A percentile compares a stretch with the other conserved stretches of the same genome.
Evolutionary conservation across 768 basidiomycete genomes (phyloP).

Genomic region (Hemileccinum rubropunctum): DNA sequence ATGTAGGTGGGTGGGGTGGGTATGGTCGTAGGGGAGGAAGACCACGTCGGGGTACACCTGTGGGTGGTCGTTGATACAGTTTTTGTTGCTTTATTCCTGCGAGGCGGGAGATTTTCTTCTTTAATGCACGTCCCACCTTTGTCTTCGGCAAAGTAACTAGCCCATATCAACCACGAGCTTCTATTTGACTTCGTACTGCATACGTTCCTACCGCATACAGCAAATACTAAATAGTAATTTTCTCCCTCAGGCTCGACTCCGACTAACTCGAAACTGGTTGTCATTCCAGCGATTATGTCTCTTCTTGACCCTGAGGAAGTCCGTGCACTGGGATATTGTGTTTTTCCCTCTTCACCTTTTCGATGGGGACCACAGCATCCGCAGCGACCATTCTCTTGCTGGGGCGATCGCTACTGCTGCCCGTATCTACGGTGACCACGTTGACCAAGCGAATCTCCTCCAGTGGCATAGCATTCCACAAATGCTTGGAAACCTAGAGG

Average conservation of each 20-base stretch:
- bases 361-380: background rate
- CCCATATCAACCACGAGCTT: no score
- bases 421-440: background rate
- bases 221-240: no score
- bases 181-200: no score
- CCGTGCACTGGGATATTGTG: constrained; percentile 26
- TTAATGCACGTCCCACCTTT: no score
- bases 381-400: constrained; percentile 27
- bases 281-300: no score
- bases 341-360: constrained; percentile 22
- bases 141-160: no score
- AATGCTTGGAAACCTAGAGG: background rate
- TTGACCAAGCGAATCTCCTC: no score
- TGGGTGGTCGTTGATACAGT: constrained; percentile 20
- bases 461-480: background rate
- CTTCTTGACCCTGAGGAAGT: background rate
- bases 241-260: no score
- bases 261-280: background rate
- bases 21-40: constrained; percentile 53
- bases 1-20: constrained; percentile 78
- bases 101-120: background rate
- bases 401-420: constrained; percentile 4
- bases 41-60: constrained; percentile 33
- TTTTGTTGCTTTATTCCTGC: background rate
- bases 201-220: no score